Percentiles rank a stretch among this genome's conserved stretches.
phyloP scores from a whole-genome alignment of 495 filamentous ascomycete species.

The Lasiosphaeris hirsuta region DNA sequence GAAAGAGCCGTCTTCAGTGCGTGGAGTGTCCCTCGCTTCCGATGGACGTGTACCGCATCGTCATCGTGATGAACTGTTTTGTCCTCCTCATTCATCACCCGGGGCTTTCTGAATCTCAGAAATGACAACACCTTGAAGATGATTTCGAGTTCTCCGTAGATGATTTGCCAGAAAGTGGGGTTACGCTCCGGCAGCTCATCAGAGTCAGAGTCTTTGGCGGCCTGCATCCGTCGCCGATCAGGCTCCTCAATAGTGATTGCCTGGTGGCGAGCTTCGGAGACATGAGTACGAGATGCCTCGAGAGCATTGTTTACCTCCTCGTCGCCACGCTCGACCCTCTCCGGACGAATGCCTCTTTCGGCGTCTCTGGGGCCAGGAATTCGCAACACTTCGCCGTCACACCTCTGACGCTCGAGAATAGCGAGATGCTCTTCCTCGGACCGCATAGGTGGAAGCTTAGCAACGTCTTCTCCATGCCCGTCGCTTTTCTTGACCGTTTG shows the following conservation, averaged over 20 bases:
- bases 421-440: conserved; percentile 77
- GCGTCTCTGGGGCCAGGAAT: conserved; percentile 87
- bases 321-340: conserved; percentile 53
- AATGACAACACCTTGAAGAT: conserved; percentile 29
- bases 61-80: conserved; percentile 19
- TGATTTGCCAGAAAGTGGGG: too few relatives aligned
- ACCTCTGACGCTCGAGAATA: conserved; percentile 77
- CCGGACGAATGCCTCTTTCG: conserved; percentile 70
- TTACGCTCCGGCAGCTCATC: conserved; percentile 20
- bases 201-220: conserved; percentile 13
- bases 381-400: conserved; percentile 66
- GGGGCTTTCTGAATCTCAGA: conserved; percentile 36
- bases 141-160: conserved; percentile 35
- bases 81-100: conserved; percentile 15
- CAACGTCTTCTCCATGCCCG: conserved; percentile 32
- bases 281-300: conserved; percentile 17
- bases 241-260: conserved; percentile 66
- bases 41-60: conserved; percentile 13
- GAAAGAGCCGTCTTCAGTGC: conserved; percentile 38
- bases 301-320: conserved; percentile 26
- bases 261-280: conserved; percentile 40
- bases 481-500: conserved; percentile 54
- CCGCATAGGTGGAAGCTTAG: conserved; percentile 50
- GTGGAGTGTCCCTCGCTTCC: conserved; percentile 20
- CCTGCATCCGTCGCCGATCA: conserved; percentile 30